phyloP scores from a whole-genome alignment of 2,329 filamentous ascomycete genomes.

The Bretziella fagacearum region DNA sequence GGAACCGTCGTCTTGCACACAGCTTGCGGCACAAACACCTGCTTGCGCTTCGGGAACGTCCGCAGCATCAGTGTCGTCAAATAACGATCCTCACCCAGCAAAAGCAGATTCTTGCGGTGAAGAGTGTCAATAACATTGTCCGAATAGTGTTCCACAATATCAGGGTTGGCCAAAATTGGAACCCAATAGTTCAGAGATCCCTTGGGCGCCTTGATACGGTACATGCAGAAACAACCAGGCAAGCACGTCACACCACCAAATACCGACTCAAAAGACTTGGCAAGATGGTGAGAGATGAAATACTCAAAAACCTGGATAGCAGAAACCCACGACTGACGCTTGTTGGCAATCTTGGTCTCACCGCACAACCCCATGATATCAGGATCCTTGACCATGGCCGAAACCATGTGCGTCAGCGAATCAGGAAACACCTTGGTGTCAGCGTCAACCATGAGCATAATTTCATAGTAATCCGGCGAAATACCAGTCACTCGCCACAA shows the following conservation, averaged over 20 bases:
- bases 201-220: constrained; percentile 97
- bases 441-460: constrained; percentile 96
- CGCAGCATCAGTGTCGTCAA: constrained; percentile 94
- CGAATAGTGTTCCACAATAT: constrained; percentile 97
- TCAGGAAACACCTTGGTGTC: constrained; percentile 99
- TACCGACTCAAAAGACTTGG: constrained; percentile 94
- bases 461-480: constrained; percentile 93
- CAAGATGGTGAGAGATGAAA: constrained; percentile 94
- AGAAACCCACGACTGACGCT: constrained; percentile 82
- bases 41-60: constrained; percentile 97
- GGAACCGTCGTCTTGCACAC: constrained; percentile 98
- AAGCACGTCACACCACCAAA: constrained; percentile 98
- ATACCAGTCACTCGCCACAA: constrained; percentile 98
- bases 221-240: constrained; percentile 99
- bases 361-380: constrained; percentile 98
- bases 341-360: constrained; percentile 99
- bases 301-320: constrained; percentile 99
- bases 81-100: constrained; percentile 88
- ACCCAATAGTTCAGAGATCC: constrained; percentile 99
- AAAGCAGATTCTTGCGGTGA: constrained; percentile 89
- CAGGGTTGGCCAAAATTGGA: constrained; percentile 91
- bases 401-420: constrained; percentile 95
- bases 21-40: constrained; percentile 94
- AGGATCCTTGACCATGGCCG: constrained; percentile 96
- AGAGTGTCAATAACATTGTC: constrained; percentile 97